Evolutionary conservation across 164 flowering plant species (phyloP), one percentile per base, ranked within the genome.

Genomic region (Malania oleifera): DNA sequence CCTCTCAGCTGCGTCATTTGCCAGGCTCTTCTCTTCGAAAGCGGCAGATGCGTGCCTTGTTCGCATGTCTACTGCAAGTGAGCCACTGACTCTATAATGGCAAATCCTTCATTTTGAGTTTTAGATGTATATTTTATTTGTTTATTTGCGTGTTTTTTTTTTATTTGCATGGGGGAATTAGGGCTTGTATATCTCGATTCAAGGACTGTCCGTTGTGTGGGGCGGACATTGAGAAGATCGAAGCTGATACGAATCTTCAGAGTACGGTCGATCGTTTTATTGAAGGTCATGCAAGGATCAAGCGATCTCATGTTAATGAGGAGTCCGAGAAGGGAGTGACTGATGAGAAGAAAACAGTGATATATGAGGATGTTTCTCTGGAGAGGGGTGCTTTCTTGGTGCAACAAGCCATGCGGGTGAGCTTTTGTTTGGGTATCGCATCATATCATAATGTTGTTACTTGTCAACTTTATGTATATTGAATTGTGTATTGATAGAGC

Each of bases 371-470:
- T 24, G 53, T 50, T 0, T 50, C 53, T 25, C 18, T 50, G 7
- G 53, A 50, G 28, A 50, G 53, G 53, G 53, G 53, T 50, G 28
- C 53, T 50, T 50, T 50, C 34, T 50, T 50, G 53, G 53, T 50
- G 29, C 53, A 50, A 17, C 53, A 50, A 25, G 53, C 29, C 34
- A 50, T 50, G 53, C 23, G 53, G 53, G 53, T 50, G 18, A 27
- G 28, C 15, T 5, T 23, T 47, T 47, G n/a, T n/a, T n/a, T n/a
- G n/a, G n/a, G n/a, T n/a, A n/a, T n/a, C n/a, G n/a, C n/a, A n/a
- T n/a, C n/a, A n/a, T n/a, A n/a, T n/a, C n/a, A n/a, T n/a, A n/a
- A n/a, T n/a, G n/a, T n/a, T n/a, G n/a, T n/a, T n/a, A n/a, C n/a
- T n/a, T n/a, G n/a, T n/a, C n/a, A n/a, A n/a, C n/a, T n/a, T n/a